Percentiles rank a stretch among this genome's conserved stretches.
Evolutionary conservation across 495 filamentous ascomycete genomes (phyloP).

Genomic region (Aspergillus sclerotiicarbonarius): DNA sequence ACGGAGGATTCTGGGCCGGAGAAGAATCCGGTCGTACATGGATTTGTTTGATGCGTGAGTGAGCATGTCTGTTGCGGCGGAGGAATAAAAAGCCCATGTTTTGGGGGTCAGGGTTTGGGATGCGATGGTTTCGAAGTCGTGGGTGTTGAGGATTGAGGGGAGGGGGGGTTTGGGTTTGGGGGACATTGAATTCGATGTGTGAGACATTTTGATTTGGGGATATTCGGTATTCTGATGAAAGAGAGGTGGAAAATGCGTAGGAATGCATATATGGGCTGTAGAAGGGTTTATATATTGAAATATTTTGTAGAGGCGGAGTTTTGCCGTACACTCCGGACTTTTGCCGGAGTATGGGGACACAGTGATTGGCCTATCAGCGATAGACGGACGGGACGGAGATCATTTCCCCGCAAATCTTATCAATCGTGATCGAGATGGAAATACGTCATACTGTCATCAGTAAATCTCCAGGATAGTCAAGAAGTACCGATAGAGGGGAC

Average conservation of each 20-base stretch:
- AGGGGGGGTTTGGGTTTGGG: constrained; percentile 46
- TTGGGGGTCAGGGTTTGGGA: constrained; percentile 54
- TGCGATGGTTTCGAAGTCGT: constrained; percentile 68
- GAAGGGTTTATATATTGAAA: neutral
- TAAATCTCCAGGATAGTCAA: too few species aligned
- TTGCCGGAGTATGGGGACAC: too few species aligned
- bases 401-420: too few species aligned
- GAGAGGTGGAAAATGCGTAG: too few species aligned
- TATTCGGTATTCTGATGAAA: neutral
- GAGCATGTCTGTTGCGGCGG: constrained; percentile 66
- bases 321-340: neutral
- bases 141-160: constrained; percentile 54
- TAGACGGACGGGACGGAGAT: too few species aligned
- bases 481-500: too few species aligned
- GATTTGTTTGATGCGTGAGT: constrained; percentile 50
- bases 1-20: constrained; percentile 69
- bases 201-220: neutral
- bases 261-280: neutral
- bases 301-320: neutral
- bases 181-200: too few species aligned
- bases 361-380: too few species aligned
- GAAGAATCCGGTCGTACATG: constrained; percentile 52
- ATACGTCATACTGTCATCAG: too few species aligned
- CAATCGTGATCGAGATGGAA: too few species aligned
- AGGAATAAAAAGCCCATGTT: constrained; percentile 71